Percentiles rank a stretch among this genome's conserved stretches.
Evolutionary conservation across 169 alveolate species (phyloP).

Genomic region (Toxoplasma gondii): DNA sequence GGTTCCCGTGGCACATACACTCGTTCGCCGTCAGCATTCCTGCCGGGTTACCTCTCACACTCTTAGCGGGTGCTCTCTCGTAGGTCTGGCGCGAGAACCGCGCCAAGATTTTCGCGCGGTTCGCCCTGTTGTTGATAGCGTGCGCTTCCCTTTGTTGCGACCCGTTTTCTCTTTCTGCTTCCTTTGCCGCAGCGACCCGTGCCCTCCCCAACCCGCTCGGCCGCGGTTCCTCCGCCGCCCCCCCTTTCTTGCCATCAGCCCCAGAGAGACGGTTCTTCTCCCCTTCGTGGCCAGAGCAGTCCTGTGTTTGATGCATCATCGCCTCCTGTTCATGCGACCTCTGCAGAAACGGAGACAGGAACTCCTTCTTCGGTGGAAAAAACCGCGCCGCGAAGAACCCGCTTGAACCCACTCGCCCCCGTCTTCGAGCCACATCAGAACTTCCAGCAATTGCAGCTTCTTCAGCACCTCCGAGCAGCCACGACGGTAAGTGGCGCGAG

Average conservation of each 20-base stretch:
- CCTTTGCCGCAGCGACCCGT: not conserved
- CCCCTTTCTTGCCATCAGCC: not conserved
- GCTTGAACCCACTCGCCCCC: conserved; percentile 10
- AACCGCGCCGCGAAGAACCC: not conserved
- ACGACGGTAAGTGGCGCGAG: not conserved
- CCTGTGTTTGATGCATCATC: not conserved
- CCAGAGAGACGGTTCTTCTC: not conserved
- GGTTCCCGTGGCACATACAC: not conserved
- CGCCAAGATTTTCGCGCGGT: not conserved
- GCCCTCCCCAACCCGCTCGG: not conserved
- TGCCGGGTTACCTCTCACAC: no score
- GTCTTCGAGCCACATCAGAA: not conserved
- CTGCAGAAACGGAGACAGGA: not conserved
- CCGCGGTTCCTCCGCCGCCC: not conserved
- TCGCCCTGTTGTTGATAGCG: not conserved
- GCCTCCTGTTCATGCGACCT: not conserved
- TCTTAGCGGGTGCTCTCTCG: no score
- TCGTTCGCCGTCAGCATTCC: not conserved
- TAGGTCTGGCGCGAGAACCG: no score
- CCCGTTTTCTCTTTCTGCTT: not conserved
- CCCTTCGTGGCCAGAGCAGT: not conserved
- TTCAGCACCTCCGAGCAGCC: not conserved
- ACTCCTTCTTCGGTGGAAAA: not conserved
- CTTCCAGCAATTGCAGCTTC: not conserved
- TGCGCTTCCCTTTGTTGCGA: not conserved